phyloP scores from a whole-genome alignment of 2,329 filamentous ascomycete genomes.

The Apiospora koreana region DNA sequence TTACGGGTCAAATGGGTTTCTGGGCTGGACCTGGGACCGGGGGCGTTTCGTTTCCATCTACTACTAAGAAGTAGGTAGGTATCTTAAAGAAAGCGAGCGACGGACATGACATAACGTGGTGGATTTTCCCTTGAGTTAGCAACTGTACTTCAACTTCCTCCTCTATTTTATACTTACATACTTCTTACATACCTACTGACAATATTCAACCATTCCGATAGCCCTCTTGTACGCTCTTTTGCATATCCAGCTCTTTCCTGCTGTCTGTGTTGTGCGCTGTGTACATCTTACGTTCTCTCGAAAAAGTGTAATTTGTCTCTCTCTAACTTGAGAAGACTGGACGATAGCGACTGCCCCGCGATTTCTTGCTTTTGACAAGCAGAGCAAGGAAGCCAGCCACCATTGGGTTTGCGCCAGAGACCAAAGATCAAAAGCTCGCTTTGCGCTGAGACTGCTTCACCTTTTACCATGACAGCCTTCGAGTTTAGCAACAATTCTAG shows the following conservation, averaged over 20 bases:
- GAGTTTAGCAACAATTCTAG: constrained; percentile 30
- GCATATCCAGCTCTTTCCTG: not conserved
- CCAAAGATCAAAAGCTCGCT: not conserved
- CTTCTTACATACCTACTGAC: not conserved
- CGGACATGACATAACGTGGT: constrained; percentile 9
- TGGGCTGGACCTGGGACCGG: not conserved
- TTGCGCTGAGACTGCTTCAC: not conserved
- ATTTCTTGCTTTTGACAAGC: not conserved
- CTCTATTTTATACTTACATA: not conserved
- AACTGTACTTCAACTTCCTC: not conserved
- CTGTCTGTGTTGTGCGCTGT: not conserved
- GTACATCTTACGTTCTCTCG: too few species aligned
- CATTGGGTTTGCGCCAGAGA: constrained; percentile 3
- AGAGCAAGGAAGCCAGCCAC: not conserved
- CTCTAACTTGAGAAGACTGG: not conserved
- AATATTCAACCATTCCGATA: not conserved
- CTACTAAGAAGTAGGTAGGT: too few species aligned
- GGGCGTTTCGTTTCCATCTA: not conserved
- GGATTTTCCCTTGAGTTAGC: not conserved
- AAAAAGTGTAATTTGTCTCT: not conserved
- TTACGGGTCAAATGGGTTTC: not conserved
- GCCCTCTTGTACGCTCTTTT: not conserved
- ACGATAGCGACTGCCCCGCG: not conserved
- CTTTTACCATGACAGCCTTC: constrained; percentile 2
- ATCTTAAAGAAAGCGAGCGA: not conserved